These are phyloP conservation scores for Strobilomyces dryophilus DNA, from an alignment of 768 basidiomycete genomes.

Conservation along the genomic window DNA sequence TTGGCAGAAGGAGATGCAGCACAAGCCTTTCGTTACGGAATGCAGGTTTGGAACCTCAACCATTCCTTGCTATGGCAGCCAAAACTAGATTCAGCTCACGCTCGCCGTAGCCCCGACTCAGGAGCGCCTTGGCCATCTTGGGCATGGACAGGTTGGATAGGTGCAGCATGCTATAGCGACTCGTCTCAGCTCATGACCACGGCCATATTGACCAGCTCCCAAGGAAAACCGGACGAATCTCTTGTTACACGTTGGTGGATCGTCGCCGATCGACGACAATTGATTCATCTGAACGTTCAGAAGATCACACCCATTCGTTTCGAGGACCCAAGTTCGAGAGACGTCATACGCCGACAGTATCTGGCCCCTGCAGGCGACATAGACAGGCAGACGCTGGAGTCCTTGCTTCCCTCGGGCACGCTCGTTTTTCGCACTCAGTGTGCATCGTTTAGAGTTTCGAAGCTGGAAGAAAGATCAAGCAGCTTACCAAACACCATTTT, in stretches of 20 bases:
- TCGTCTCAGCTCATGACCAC: neutral
- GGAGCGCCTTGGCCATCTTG: neutral
- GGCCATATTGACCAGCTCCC: neutral
- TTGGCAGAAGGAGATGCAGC: neutral
- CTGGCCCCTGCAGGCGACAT: neutral
- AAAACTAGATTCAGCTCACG: neutral
- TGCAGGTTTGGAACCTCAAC: neutral
- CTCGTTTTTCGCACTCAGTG: neutral
- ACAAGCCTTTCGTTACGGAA: neutral
- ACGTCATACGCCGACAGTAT: neutral
- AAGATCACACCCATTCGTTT: neutral
- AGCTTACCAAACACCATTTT: neutral
- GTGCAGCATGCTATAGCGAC: neutral
- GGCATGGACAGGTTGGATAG: neutral
- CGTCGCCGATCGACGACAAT: neutral
- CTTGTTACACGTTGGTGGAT: neutral
- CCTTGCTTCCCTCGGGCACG: neutral
- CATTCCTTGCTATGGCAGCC: neutral
- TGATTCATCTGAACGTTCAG: neutral
- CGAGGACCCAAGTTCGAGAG: neutral
- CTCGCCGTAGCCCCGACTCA: neutral
- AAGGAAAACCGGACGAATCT: neutral
- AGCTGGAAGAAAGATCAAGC: neutral
- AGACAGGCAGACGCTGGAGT: neutral
- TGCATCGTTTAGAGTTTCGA: neutral